Base-by-base conservation (phyloP, 1,284 basidiomycete species). In the Ustilago tritici region DNA sequence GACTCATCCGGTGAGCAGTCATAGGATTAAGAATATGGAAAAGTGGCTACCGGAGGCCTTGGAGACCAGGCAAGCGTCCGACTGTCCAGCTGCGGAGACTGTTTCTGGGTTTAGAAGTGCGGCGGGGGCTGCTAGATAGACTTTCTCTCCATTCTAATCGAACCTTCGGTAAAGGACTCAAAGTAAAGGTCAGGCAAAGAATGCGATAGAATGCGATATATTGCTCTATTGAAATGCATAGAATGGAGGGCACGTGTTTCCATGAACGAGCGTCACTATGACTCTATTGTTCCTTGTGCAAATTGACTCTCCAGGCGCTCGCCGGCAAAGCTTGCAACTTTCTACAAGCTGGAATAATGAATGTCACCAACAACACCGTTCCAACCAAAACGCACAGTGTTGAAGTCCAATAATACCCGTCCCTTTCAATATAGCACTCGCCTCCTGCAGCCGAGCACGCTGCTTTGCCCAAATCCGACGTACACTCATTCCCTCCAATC, bases 401-500 rank as follows among this genome's bases (percentile, higher is more conserved):
- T 28, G 92, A 93, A 63, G 96, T 92, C 76, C 91, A 90, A 87
- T 95, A 99, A 87, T 97, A 99, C 1, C 97, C 96, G 86, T 99
- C 97, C 35, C 90, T 90, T 84, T 93, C 90, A 1, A 92, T 93
- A 56, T 92, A 87, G 87, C 97, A 99, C 54, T 89, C 87, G 1
- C 97, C 96, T 12, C 90, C 92, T 34, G 93, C 88, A 1, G 91
- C 90, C 10, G 89, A 88, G 87, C 97, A 99, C 2, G 89, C 87
- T 1, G 90, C 88, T 84, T 95, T 96, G 31, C 95, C 97, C 58
- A 72, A 63, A 55, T 85, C 84, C 15, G 78, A 76, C 0, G 75
- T 77, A 67, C 83, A 84, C 35, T 84, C 83, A n/a, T 77, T 60
- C 2, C 65, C 72, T 4, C 76, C 64, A 15, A 74, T 53, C 2